phyloP scores from a whole-genome alignment of 192 early-diverging fungal genomes.

The Kappamyces sp. region DNA sequence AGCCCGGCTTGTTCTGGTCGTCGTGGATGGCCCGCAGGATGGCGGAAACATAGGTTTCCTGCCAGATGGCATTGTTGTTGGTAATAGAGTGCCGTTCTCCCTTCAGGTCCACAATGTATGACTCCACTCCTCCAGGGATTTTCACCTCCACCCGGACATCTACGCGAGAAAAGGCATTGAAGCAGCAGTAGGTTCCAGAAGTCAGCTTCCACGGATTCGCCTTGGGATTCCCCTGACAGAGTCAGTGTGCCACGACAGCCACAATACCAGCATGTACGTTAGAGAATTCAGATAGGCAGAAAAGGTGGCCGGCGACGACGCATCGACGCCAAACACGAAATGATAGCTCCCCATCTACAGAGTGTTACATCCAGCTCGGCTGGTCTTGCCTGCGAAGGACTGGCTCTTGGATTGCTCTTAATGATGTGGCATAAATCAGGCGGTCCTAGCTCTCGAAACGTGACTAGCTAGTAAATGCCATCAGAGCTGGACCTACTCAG shows the following conservation, averaged over 20 bases:
- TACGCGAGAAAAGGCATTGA: constrained; percentile 93
- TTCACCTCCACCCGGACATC: constrained; percentile 98
- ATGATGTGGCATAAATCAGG: constrained; percentile 96
- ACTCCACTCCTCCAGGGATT: constrained; percentile 96
- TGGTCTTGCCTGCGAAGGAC: constrained; percentile 62
- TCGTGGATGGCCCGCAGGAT: constrained; percentile 87
- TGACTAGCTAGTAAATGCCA: constrained; percentile 20
- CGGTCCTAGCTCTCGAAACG: constrained; percentile 83
- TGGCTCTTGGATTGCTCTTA: constrained; percentile 80
- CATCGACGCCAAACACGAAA: constrained; percentile 52
- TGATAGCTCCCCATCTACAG: constrained; percentile 69
- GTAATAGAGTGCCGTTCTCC: constrained; percentile 67
- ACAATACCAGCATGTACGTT: constrained; percentile 73
- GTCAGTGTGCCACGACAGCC: constrained; percentile 1
- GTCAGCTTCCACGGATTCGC: constrained; percentile 57
- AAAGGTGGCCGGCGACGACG: constrained; percentile 86
- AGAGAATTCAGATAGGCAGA: constrained; percentile 96
- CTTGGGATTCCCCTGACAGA: constrained; percentile 12
- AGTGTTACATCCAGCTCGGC: constrained; percentile 12
- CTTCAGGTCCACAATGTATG: constrained; percentile 78
- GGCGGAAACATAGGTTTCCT: constrained; percentile 82
- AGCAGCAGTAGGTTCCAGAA: constrained; percentile 83
- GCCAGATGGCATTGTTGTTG: constrained; percentile 70
- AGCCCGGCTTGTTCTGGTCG: constrained; percentile 71
- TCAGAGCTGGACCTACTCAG: constrained; percentile 66